Evolutionary conservation across 2,329 filamentous ascomycete genomes (phyloP), one percentile per base, ranked within the genome.

Genomic region (Ophiosphaerella narmari): DNA sequence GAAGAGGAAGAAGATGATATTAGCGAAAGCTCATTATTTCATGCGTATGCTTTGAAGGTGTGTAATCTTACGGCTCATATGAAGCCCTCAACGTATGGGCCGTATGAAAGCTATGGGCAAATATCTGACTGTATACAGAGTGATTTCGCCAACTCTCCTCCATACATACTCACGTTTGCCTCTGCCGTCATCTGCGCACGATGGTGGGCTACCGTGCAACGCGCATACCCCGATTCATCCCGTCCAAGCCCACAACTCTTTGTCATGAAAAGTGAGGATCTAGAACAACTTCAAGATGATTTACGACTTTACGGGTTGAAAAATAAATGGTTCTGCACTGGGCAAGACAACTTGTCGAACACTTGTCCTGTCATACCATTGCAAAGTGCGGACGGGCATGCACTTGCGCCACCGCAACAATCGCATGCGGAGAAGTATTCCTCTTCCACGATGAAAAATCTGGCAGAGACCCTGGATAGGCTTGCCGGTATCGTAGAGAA

Each of bases 11-110:
- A 55, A n/a, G 26, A 29, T 6, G 39, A 57, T 21, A 48, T 47
- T 7, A 59, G 46, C 13, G 56, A 52, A 18, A 58, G 43, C 9
- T 61, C 52, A 37, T 48, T 72, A 40, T 72, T 72, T 54, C 71
- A 72, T 49, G 70, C 68, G 14, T 72, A 72, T 52, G 68, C 66
- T 43, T 55, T 68, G 48, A 69, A 66, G 60, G 70, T 72, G 59
- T 41, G 56, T 29, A 8, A 40, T 14, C 3, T 12, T 11, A 7
- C 37, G 24, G n/a, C 7, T 29, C 2, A 21, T 24, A 9, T 44
- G 5, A n/a, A 21, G 11, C 37, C 12, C 32, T 16, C 13, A 6
- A 16, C 12, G 21, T 14, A 14, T 35, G 23, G 1, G 8, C n/a
- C 13, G 13, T 36, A 29, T 36, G 16, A 18, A 14, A 18, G 4